Conservation (phyloP, 176 grass and related monocot genomes). For the Cenchrus americanus region DNA sequence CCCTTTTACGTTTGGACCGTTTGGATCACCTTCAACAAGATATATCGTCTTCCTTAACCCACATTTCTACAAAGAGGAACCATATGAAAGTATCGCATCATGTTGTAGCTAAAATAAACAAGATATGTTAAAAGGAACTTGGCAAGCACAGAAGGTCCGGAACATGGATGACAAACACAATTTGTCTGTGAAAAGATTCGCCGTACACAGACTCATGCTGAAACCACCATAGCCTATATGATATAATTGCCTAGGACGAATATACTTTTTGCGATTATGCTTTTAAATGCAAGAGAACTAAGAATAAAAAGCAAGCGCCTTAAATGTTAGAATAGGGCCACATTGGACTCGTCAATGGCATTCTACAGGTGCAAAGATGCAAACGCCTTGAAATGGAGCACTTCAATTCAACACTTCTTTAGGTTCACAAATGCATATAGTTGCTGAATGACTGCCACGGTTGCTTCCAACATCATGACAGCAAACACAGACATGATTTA, state of each 20-base stretch:
- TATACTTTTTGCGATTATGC: neutral
- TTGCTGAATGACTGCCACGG: neutral
- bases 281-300: conserved; percentile 19
- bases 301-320: neutral
- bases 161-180: neutral
- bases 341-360: conserved; percentile 7
- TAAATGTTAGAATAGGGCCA: neutral
- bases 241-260: conserved; percentile 8
- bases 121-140: conserved; percentile 5
- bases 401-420: conserved; percentile 15
- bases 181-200: neutral
- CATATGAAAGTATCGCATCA: conserved; percentile 5
- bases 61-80: conserved; percentile 58
- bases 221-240: neutral
- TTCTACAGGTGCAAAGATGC: conserved; percentile 13
- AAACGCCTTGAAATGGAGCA: conserved; percentile 21
- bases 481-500: conserved; percentile 31
- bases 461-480: neutral
- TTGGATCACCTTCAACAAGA: conserved; percentile 87
- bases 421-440: conserved; percentile 5
- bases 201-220: neutral
- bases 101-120: conserved; percentile 36
- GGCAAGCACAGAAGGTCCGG: neutral
- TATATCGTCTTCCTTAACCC: conserved; percentile 86
- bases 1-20: conserved; percentile 49